A percentile compares a stretch with the other conserved stretches of the same genome.
These are phyloP conservation scores for Obba rivulosa DNA, from an alignment of 768 basidiomycete species.

Conservation along the genomic window DNA sequence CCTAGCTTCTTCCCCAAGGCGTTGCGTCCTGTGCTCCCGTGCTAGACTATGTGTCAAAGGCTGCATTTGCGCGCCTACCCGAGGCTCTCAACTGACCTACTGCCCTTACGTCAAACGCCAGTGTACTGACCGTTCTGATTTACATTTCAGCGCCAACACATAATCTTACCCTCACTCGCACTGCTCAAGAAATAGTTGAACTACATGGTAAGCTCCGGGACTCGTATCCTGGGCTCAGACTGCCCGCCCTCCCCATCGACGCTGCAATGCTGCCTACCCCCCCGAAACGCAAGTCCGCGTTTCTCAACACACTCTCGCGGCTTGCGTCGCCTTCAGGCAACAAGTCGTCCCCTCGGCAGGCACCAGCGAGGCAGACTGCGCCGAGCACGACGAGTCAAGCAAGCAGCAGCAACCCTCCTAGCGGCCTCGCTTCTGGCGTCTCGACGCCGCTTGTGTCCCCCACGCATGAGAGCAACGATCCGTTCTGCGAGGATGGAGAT, in stretches of 20 bases:
- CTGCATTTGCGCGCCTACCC: background rate
- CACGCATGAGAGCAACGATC: conserved; percentile 52
- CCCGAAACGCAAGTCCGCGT: conserved; percentile 73
- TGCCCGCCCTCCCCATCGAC: conserved; percentile 62
- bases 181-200: conserved; percentile 70
- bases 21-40: conserved; percentile 5
- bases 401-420: conserved; percentile 19
- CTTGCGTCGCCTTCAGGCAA: conserved; percentile 69
- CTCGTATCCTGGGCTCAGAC: conserved; percentile 45
- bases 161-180: conserved; percentile 81
- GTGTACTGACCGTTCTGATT: conserved; percentile 21
- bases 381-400: conserved; percentile 9
- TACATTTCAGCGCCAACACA: conserved; percentile 70
- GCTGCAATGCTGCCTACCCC: conserved; percentile 46
- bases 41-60: no score
- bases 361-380: conserved; percentile 25
- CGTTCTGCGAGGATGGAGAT: conserved; percentile 41
- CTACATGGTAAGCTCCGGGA: conserved; percentile 79
- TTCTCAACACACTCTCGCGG: conserved; percentile 81
- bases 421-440: conserved; percentile 27
- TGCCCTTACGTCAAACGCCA: conserved; percentile 11
- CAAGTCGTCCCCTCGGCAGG: conserved; percentile 34
- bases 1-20: conserved; percentile 2
- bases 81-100: background rate
- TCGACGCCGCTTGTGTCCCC: conserved; percentile 49